Base-by-base conservation (phyloP, 768 basidiomycete genomes). In the Saitozyma sp. region DNA sequence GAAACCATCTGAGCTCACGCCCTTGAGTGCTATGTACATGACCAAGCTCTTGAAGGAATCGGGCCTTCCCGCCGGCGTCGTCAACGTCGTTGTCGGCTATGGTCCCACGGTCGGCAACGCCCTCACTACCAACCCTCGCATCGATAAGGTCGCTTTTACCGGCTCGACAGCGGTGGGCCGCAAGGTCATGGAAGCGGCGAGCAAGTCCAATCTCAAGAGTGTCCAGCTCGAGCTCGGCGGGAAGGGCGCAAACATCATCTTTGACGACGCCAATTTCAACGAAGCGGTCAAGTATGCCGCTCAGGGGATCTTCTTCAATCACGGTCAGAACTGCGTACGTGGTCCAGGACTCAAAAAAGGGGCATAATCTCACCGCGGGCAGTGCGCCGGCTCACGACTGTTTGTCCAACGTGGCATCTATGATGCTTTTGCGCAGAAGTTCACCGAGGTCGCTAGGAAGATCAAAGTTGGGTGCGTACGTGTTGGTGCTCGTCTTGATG, bases 141-240 rank as follows among this genome's bases (percentile, higher is more conserved):
- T 80, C 45, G 76, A 78, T 69, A 80, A 80, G 67, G 73, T 79
- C 57, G 77, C 77, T 38, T 78, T 78, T 62, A 78, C 77, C 38
- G 77, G 77, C 17, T 74, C 69, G 17, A 77, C 75, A 51, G 59
- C 69, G 56, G 85, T 87, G 45, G 92, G 92, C 10, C 84, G 90
- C 17, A 88, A 87, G 74, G 83, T 95, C 72, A 83, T 92, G 85
- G 86, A 90, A 73, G 87, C 89, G n/a, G 84, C 91, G 7, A 85
- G 89, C 2, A 85, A 86, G 77, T 86, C 85, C 39, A 95, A 94
- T 76, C 76, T 95, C 71, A 95, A 74, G 83, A 85, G 84, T 63
- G 87, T 91, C 59, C 91, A 92, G 39, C 84, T 98, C 61, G 95
- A 98, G 79, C 86, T 98, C 46, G 94, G 94, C 50, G 94, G 94